These are phyloP conservation scores for Lentinula edodes DNA, from an alignment of 768 basidiomycete genomes.

Conservation along the genomic window DNA sequence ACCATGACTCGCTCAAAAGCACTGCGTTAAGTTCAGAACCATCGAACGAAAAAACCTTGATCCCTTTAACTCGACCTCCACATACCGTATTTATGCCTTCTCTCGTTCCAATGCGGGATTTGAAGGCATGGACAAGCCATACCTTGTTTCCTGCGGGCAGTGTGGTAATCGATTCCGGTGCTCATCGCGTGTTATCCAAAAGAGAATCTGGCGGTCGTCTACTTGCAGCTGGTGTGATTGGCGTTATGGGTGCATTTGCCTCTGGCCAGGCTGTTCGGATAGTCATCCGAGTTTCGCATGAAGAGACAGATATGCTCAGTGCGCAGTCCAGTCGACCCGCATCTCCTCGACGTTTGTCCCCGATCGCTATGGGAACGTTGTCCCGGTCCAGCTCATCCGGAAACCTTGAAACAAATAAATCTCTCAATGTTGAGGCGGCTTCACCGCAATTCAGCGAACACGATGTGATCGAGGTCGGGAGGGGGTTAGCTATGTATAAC, in stretches of 20 bases:
- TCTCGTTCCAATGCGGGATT: constrained; percentile 64
- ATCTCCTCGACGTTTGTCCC: constrained; percentile 45
- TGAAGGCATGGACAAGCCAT: constrained; percentile 97
- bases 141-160: constrained; percentile 86
- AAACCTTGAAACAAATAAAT: constrained; percentile 10
- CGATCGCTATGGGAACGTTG: constrained; percentile 38
- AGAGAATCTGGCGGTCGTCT: constrained; percentile 87
- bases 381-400: constrained; percentile 31
- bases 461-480: constrained; percentile 86
- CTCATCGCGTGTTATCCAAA: constrained; percentile 78
- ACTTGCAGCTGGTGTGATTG: constrained; percentile 87
- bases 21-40: constrained; percentile 19
- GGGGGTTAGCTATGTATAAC: constrained; percentile 95
- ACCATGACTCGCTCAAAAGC: constrained; percentile 45
- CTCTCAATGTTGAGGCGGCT: constrained; percentile 21
- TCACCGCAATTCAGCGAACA: constrained; percentile 34
- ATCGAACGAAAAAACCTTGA: background rate
- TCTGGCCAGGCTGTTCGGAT: constrained; percentile 92
- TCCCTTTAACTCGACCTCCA: constrained; percentile 48
- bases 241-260: constrained; percentile 85
- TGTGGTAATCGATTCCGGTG: constrained; percentile 85
- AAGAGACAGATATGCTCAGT: constrained; percentile 18
- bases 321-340: constrained; percentile 45
- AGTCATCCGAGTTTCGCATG: constrained; percentile 43
- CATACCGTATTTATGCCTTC: constrained; percentile 89